These are phyloP conservation scores for Houttuynia cordata DNA, from an alignment of 164 flowering plant species.

Conservation along the genomic window DNA sequence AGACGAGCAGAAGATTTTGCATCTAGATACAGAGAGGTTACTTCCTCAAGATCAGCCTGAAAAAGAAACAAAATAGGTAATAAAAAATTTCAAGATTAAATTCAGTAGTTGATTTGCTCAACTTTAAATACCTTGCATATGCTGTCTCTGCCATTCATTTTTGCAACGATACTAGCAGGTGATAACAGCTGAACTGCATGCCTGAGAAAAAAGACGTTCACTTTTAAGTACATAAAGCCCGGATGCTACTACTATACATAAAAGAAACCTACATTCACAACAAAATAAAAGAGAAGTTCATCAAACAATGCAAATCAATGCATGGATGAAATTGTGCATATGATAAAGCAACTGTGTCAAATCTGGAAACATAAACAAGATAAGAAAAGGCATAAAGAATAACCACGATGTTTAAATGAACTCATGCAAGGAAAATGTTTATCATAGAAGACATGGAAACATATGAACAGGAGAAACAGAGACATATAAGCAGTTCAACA, in stretches of 20 bases:
- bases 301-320: too few species aligned
- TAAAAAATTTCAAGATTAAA: neutral
- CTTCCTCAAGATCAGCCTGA: conserved; percentile 89
- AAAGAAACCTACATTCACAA: neutral
- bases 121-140: conserved; percentile 61
- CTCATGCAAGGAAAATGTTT: too few species aligned
- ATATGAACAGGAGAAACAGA: too few species aligned
- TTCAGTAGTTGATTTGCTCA: too few species aligned
- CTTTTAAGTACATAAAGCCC: neutral
- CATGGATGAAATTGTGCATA: too few species aligned
- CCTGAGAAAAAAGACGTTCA: conserved; percentile 22
- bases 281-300: too few species aligned
- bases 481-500: too few species aligned
- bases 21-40: conserved; percentile 52
- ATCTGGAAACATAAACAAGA: too few species aligned
- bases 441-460: too few species aligned
- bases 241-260: neutral
- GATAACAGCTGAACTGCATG: conserved; percentile 82
- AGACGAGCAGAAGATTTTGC: conserved; percentile 92
- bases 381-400: too few species aligned
- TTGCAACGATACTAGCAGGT: conserved; percentile 73
- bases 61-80: neutral
- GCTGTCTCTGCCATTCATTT: conserved; percentile 76
- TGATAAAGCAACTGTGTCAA: too few species aligned
- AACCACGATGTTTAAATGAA: too few species aligned